Conservation (phyloP, 2,329 filamentous ascomycete species). For the Aspergillus awamori region DNA sequence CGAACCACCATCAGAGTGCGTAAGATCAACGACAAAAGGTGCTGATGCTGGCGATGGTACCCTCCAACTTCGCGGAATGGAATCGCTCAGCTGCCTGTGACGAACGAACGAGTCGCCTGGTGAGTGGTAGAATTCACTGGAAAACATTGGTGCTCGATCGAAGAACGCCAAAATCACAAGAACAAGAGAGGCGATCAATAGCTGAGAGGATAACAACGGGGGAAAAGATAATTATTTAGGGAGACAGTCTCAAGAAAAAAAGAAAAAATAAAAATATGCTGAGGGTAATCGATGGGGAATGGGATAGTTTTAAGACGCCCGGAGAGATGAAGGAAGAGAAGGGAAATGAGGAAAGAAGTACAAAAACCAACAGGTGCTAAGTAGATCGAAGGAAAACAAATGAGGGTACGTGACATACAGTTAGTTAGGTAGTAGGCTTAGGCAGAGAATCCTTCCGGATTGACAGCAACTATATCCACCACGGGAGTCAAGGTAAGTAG, state of each 20-base stretch:
- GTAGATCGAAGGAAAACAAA: slow-evolving; percentile 3
- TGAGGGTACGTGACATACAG: slow-evolving; percentile 9
- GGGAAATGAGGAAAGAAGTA: neutral
- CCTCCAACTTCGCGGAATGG: slow-evolving; percentile 1
- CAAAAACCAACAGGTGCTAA: neutral
- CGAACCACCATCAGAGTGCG: neutral
- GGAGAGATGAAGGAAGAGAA: neutral
- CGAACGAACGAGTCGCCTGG: slow-evolving; percentile 1
- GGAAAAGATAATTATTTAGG: neutral
- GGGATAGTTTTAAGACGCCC: too few relatives aligned
- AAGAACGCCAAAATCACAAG: neutral
- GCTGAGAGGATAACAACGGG: neutral
- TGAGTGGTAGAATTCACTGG: slow-evolving; percentile 9
- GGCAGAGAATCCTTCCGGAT: slow-evolving; percentile 6
- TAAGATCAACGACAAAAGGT: slow-evolving; percentile 2
- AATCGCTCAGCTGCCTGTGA: slow-evolving; percentile 7
- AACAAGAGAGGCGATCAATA: neutral
- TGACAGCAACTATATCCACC: slow-evolving; percentile 9
- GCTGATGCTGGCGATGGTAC: neutral
- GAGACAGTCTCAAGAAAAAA: neutral
- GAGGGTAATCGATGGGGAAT: too few relatives aligned
- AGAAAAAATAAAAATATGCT: neutral
- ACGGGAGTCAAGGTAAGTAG: neutral
- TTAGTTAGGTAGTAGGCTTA: slow-evolving; percentile 6
- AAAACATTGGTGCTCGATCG: slow-evolving; percentile 6